Evolutionary conservation across 1,284 basidiomycete species (phyloP).

Genomic region (Polyporus tsugae): DNA sequence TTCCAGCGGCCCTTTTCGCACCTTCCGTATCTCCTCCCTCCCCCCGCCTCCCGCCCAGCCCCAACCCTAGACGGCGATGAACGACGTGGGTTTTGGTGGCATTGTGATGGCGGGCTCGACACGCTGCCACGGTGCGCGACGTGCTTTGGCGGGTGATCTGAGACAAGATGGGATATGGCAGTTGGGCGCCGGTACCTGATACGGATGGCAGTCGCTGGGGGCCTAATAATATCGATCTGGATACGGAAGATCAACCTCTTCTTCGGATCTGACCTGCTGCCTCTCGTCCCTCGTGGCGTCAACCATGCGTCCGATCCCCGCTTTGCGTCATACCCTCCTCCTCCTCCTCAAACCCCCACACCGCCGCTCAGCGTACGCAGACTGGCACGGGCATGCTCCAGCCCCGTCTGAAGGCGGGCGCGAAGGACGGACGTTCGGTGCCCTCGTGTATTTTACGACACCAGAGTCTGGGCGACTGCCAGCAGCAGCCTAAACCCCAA

Average conservation of each 20-base stretch:
- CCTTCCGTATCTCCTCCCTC: neutral
- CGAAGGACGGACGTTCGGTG: slow-evolving; percentile 11
- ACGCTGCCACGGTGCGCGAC: slow-evolving; percentile 19
- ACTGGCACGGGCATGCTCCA: neutral
- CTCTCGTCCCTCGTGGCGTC: slow-evolving; percentile 15
- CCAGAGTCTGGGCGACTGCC: slow-evolving; percentile 26
- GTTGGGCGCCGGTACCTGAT: slow-evolving; percentile 35
- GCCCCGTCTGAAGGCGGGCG: neutral
- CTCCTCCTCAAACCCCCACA: slow-evolving; percentile 5
- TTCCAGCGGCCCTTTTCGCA: slow-evolving; percentile 16
- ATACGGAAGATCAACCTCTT: slow-evolving; percentile 35
- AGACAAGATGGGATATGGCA: slow-evolving; percentile 26
- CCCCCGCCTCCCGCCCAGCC: neutral
- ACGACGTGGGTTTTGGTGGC: neutral
- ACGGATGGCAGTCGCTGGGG: slow-evolving; percentile 22
- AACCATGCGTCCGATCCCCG: neutral
- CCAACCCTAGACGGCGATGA: neutral
- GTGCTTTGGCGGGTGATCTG: slow-evolving; percentile 20
- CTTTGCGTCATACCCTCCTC: slow-evolving; percentile 17
- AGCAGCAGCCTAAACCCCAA: slow-evolving; percentile 33
- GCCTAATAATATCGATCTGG: slow-evolving; percentile 35
- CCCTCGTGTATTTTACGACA: slow-evolving; percentile 26
- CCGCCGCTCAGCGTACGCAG: neutral
- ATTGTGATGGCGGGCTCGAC: neutral
- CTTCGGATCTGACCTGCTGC: slow-evolving; percentile 32